A percentile compares a stretch with the other conserved stretches of the same genome.
These are phyloP conservation scores for Suillus paluster DNA, from an alignment of 768 basidiomycete species.

Conservation along the genomic window DNA sequence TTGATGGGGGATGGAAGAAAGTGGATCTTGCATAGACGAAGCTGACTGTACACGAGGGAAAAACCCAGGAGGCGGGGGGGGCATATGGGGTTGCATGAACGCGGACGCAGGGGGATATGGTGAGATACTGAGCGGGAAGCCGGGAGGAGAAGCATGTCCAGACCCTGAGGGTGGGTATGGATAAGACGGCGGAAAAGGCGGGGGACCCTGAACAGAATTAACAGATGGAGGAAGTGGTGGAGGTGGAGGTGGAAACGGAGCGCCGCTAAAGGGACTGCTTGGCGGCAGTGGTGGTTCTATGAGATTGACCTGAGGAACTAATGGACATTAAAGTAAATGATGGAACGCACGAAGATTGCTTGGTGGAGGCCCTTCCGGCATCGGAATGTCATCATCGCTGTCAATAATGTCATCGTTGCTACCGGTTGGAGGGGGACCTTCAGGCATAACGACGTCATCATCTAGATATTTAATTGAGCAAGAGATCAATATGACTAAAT, in stretches of 20 bases:
- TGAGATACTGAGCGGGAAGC: constrained; percentile 25
- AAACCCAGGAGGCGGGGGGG: constrained; percentile 66
- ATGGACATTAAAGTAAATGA: not conserved
- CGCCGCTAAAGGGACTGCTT: not conserved
- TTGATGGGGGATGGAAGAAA: constrained; percentile 75
- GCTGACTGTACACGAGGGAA: constrained; percentile 57
- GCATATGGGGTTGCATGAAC: constrained; percentile 25
- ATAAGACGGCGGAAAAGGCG: constrained; percentile 20
- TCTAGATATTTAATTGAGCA: constrained; percentile 35
- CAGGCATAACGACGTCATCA: constrained; percentile 69
- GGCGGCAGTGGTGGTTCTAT: constrained; percentile 15
- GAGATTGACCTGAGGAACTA: constrained; percentile 7
- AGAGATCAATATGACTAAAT: constrained; percentile 5
- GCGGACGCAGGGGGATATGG: constrained; percentile 34
- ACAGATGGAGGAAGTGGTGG: constrained; percentile 24
- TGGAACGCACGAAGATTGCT: constrained; percentile 26
- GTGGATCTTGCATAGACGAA: constrained; percentile 71
- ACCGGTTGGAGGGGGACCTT: constrained; percentile 58
- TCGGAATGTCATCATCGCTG: constrained; percentile 84
- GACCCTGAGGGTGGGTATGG: constrained; percentile 24
- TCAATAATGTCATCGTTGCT: constrained; percentile 44
- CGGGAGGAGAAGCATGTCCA: constrained; percentile 10
- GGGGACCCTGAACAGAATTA: constrained; percentile 14
- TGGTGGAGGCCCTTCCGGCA: constrained; percentile 85
- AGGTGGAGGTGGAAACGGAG: constrained; percentile 28